phyloP scores from a whole-genome alignment of 1,284 basidiomycete genomes.

The Porodaedalea pini region DNA sequence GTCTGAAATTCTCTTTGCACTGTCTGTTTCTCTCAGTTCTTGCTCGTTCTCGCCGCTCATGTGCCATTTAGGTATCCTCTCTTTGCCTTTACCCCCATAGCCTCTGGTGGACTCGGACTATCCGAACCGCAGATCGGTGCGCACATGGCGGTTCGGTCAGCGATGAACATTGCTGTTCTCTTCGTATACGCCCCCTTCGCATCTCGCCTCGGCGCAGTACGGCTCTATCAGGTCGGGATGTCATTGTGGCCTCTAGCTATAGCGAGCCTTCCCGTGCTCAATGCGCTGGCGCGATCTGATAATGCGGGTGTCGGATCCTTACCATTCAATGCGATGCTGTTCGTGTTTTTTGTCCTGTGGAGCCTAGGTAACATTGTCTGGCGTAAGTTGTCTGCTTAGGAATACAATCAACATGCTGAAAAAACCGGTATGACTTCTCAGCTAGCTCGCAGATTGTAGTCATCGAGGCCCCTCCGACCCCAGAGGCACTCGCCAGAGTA shows the following conservation, averaged over 20 bases:
- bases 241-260: slow-evolving; percentile 21
- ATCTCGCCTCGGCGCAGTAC: slow-evolving; percentile 21
- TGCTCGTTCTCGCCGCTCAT: neutral
- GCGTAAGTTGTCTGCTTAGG: slow-evolving; percentile 3
- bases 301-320: neutral
- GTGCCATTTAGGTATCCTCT: slow-evolving; percentile 21
- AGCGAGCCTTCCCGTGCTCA: slow-evolving; percentile 22
- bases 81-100: slow-evolving; percentile 26
- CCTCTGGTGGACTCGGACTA: slow-evolving; percentile 27
- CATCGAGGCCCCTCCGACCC: slow-evolving; percentile 19
- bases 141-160: slow-evolving; percentile 24
- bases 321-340: slow-evolving; percentile 11
- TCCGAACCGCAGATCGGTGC: slow-evolving; percentile 23
- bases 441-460: slow-evolving; percentile 18
- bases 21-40: neutral
- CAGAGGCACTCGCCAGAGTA: slow-evolving; percentile 21
- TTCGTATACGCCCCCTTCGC: slow-evolving; percentile 18
- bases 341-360: slow-evolving; percentile 20
- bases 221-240: slow-evolving; percentile 22
- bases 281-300: slow-evolving; percentile 19
- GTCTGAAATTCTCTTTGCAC: slow-evolving; percentile 21
- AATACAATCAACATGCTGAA: neutral
- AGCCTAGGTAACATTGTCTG: slow-evolving; percentile 6
- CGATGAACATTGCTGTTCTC: slow-evolving; percentile 22
- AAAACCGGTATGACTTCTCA: neutral